These are phyloP conservation scores for Aspergillus cejpii DNA, from an alignment of 2,329 filamentous ascomycete species.

Conservation along the genomic window DNA sequence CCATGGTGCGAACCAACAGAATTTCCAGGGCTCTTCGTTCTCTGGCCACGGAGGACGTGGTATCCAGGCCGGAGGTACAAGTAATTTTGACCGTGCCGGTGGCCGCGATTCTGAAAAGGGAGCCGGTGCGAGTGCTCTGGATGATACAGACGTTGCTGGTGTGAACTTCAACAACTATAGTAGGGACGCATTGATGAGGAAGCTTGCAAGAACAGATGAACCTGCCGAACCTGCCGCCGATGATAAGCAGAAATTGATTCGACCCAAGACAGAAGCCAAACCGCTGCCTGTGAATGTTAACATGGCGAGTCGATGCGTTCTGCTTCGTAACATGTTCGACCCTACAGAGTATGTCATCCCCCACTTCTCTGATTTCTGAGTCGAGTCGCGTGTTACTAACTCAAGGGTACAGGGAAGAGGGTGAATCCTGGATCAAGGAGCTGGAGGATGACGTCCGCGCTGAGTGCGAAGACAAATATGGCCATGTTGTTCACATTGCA, in stretches of 20 bases:
- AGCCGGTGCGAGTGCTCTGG: constrained; percentile 83
- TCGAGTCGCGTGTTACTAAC: too few species aligned
- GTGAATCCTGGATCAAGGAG: constrained; percentile 83
- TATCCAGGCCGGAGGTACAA: constrained; percentile 65
- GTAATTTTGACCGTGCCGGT: constrained; percentile 81
- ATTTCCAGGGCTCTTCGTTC: constrained; percentile 84
- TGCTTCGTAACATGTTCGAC: constrained; percentile 94
- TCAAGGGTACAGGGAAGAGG: constrained; percentile 65
- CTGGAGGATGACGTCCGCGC: constrained; percentile 86
- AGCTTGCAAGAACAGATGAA: constrained; percentile 93
- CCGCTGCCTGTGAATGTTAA: constrained; percentile 78
- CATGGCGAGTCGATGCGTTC: constrained; percentile 86
- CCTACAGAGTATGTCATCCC: constrained; percentile 67
- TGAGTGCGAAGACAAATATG: constrained; percentile 93
- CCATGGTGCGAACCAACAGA: constrained; percentile 57
- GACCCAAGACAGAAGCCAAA: constrained; percentile 72
- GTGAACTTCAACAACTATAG: constrained; percentile 99
- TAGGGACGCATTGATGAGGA: constrained; percentile 96
- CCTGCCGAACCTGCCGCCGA: constrained; percentile 52
- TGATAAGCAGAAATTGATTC: constrained; percentile 64
- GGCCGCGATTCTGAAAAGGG: constrained; percentile 84
- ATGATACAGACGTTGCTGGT: constrained; percentile 94
- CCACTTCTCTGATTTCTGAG: neutral
- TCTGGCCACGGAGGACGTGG: constrained; percentile 84
- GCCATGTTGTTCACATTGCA: constrained; percentile 93